These are phyloP conservation scores for Xylaria sp. DNA, from an alignment of 2,329 filamentous ascomycete genomes.

Conservation along the genomic window DNA sequence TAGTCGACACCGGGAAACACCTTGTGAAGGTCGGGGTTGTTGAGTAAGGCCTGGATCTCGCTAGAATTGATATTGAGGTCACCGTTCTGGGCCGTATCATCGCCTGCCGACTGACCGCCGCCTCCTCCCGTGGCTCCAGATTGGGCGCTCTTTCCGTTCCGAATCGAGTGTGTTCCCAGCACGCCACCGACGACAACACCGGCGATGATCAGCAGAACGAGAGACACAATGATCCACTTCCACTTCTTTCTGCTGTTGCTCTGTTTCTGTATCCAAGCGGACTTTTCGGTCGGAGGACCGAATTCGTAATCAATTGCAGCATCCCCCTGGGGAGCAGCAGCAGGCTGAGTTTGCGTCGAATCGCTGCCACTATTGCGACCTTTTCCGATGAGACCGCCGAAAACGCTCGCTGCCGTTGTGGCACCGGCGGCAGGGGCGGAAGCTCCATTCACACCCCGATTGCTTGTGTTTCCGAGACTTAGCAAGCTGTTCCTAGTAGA, in stretches of 20 bases:
- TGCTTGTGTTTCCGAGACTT: slow-evolving; percentile 47
- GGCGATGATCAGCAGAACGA: slow-evolving; percentile 60
- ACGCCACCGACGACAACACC: slow-evolving; percentile 71
- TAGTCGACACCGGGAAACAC: slow-evolving; percentile 96
- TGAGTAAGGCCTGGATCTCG: slow-evolving; percentile 76
- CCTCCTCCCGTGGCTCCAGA: slow-evolving; percentile 34
- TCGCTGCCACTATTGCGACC: slow-evolving; percentile 46
- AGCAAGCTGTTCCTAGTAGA: slow-evolving; percentile 54
- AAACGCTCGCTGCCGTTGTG: slow-evolving; percentile 40
- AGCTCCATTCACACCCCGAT: slow-evolving; percentile 36
- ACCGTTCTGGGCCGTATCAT: slow-evolving; percentile 59
- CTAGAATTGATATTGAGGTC: slow-evolving; percentile 68
- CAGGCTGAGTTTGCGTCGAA: slow-evolving; percentile 40
- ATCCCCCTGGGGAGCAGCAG: slow-evolving; percentile 31
- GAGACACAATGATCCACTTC: slow-evolving; percentile 61
- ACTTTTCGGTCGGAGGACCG: slow-evolving; percentile 51
- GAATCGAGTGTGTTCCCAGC: slow-evolving; percentile 37
- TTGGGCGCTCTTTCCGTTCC: slow-evolving; percentile 32
- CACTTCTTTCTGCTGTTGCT: slow-evolving; percentile 58
- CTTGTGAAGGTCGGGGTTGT: slow-evolving; percentile 77
- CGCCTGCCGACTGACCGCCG: slow-evolving; percentile 45
- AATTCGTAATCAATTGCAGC: slow-evolving; percentile 34
- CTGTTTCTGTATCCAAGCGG: slow-evolving; percentile 57
- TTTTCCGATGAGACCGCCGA: slow-evolving; percentile 37
- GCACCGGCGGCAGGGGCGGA: slow-evolving; percentile 47